These are phyloP conservation scores for Colletotrichum navitas DNA, from an alignment of 2,329 filamentous ascomycete species.

Conservation along the genomic window DNA sequence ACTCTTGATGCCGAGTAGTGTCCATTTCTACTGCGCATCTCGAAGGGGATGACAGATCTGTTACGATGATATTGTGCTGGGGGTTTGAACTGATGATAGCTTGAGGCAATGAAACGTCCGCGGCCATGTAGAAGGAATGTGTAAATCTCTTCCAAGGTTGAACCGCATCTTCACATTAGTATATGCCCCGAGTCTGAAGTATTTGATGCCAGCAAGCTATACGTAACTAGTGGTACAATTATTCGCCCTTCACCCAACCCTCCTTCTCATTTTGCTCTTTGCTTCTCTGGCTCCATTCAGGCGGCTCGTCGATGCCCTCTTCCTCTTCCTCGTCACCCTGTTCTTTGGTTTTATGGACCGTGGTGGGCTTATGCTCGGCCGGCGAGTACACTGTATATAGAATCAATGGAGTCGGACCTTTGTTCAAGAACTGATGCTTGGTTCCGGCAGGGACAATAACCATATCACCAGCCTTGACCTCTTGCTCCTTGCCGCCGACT, in stretches of 20 bases:
- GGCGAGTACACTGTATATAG: constrained; percentile 74
- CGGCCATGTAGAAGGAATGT: neutral
- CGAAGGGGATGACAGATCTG: fast-evolving
- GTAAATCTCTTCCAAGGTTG: fast-evolving
- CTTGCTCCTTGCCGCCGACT: constrained; percentile 69
- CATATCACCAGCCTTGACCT: constrained; percentile 54
- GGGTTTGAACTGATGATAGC: neutral
- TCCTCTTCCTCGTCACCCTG: constrained; percentile 73
- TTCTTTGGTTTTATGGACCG: constrained; percentile 73
- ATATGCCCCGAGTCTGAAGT: fast-evolving
- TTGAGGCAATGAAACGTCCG: neutral
- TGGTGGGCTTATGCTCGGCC: constrained; percentile 70
- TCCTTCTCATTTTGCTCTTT: constrained; percentile 71
- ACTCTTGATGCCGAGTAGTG: fast-evolving
- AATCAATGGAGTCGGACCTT: constrained; percentile 68
- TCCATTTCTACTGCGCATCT: neutral
- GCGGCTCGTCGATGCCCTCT: constrained; percentile 70
- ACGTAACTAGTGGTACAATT: neutral
- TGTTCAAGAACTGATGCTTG: constrained; percentile 75
- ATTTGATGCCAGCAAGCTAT: neutral
- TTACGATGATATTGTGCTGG: neutral
- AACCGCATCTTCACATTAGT: neutral
- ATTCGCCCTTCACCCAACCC: constrained; percentile 62
- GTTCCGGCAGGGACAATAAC: constrained; percentile 71
- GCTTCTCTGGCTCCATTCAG: constrained; percentile 68